Evolutionary conservation across 768 basidiomycete genomes (phyloP).

Genomic region (Russula vinacea): DNA sequence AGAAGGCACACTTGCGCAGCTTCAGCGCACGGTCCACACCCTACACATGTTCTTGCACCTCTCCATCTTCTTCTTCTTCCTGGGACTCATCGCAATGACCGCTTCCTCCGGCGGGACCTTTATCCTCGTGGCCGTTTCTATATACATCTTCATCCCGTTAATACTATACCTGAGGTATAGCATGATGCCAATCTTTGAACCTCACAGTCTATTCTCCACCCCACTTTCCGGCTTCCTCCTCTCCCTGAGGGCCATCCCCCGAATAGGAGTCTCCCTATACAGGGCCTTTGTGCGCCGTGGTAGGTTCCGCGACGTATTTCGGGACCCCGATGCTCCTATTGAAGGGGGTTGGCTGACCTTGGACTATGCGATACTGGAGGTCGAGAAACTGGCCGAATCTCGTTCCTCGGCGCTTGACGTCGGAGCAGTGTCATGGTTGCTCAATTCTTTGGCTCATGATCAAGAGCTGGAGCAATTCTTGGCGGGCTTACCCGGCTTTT

Average conservation of each 20-base stretch:
- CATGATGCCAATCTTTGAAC: constrained; percentile 2
- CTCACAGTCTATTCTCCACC: constrained; percentile 12
- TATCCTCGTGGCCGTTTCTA: neutral
- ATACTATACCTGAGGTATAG: constrained; percentile 7
- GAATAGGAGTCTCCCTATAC: neutral
- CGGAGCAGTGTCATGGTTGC: neutral
- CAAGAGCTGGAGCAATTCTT: constrained; percentile 17
- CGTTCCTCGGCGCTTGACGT: neutral
- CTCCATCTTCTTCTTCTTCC: constrained; percentile 9
- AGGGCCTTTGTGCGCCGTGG: neutral
- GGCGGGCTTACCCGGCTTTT: constrained; percentile 16
- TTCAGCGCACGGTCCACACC: constrained; percentile 2
- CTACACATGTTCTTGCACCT: constrained; percentile 1
- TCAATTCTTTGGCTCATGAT: constrained; percentile 4
- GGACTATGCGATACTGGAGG: constrained; percentile 1
- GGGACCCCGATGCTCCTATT: neutral
- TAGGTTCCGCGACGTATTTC: neutral
- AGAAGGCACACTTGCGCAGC: neutral
- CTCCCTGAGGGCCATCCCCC: neutral
- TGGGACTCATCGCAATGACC: neutral
- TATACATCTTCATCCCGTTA: neutral
- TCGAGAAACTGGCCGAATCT: constrained; percentile 6
- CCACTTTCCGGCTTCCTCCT: constrained; percentile 11
- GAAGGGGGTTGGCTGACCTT: constrained; percentile 4
- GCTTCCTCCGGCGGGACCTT: neutral